Base-by-base conservation (phyloP, 495 filamentous ascomycete genomes). In the Glarea lozoyensis region DNA sequence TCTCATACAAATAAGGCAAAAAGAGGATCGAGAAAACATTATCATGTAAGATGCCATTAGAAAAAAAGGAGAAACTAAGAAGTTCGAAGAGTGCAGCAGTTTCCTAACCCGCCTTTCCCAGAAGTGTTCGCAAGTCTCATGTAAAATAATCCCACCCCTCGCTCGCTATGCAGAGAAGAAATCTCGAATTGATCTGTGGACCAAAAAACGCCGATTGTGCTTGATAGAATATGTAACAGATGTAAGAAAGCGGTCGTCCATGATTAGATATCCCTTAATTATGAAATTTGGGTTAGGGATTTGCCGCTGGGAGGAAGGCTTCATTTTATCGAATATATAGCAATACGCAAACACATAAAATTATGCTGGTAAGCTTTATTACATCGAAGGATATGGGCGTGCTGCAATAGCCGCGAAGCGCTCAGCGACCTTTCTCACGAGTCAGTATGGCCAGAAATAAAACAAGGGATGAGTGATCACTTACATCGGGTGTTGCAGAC, bases 401-500 rank as follows among this genome's bases (percentile, higher is more conserved):
- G 59, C 51, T 22, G 59, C 62, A 24, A 66, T 50, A 13, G 59
- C 56, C 33, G 60, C 48, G 42, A 65, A 70, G 18, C 65, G 61
- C 22, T 66, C 64, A 20, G 56, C 62, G 37, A 69, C 60, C 66
- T 70, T 53, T 32, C 15, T 24, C 30, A 48, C 43, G 56, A 47
- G 44, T 51, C 40, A 49, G 31, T 42, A 31, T 42, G n/a, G n/a
- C n/a, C n/a, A n/a, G n/a, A n/a, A n/a, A n/a, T n/a, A n/a, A n/a
- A n/a, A n/a, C n/a, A n/a, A n/a, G n/a, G n/a, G n/a, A n/a, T n/a
- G n/a, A n/a, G n/a, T n/a, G 45, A 13, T 18, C 58, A 69, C 47
- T 51, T 51, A 94, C 88, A 68, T 94, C 86, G 37, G 86, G 86
- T 35, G 81, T 76, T n/a, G n/a, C n/a, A 50, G 78, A 75, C 67